Evolutionary conservation across 1,284 basidiomycete genomes (phyloP).

Genomic region (Cystobasidium sp.): DNA sequence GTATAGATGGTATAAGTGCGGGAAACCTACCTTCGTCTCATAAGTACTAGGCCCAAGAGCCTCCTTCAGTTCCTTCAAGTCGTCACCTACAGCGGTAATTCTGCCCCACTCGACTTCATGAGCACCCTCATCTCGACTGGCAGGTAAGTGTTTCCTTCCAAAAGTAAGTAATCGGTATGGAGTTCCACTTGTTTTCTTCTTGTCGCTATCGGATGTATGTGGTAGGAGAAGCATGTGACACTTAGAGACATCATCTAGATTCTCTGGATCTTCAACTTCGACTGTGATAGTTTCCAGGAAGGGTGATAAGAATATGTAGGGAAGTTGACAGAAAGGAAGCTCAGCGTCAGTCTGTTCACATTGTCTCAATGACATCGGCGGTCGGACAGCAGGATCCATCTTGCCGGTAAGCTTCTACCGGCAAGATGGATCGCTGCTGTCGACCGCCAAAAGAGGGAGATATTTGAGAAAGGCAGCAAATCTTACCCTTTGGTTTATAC

Average conservation of each 20-base stretch:
- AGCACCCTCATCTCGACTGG: conserved; percentile 50
- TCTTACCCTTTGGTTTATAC: conserved; percentile 65
- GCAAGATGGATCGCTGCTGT: background rate
- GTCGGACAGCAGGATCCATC: too few relatives aligned
- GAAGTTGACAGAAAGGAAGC: too few relatives aligned
- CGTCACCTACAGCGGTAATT: conserved; percentile 63
- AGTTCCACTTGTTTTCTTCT: conserved; percentile 56
- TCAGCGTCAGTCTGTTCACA: too few relatives aligned
- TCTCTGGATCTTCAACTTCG: conserved; percentile 63
- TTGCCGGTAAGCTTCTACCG: too few relatives aligned
- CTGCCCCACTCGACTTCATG: conserved; percentile 66
- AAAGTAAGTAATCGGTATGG: conserved; percentile 65
- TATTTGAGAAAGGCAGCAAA: background rate
- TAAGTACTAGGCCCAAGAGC: conserved; percentile 65
- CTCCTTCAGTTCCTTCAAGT: conserved; percentile 63
- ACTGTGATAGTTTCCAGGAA: conserved; percentile 12
- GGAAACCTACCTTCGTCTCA: conserved; percentile 63
- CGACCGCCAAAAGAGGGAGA: background rate
- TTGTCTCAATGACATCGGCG: too few relatives aligned
- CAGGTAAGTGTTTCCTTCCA: conserved; percentile 68
- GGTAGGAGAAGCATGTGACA: conserved; percentile 63
- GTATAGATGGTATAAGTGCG: too few relatives aligned
- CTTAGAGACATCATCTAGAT: conserved; percentile 66
- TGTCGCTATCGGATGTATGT: conserved; percentile 58
- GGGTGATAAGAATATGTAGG: background rate